Evolutionary conservation across 2,329 filamentous ascomycete species (phyloP).

Genomic region (Periconia macrospinosa): DNA sequence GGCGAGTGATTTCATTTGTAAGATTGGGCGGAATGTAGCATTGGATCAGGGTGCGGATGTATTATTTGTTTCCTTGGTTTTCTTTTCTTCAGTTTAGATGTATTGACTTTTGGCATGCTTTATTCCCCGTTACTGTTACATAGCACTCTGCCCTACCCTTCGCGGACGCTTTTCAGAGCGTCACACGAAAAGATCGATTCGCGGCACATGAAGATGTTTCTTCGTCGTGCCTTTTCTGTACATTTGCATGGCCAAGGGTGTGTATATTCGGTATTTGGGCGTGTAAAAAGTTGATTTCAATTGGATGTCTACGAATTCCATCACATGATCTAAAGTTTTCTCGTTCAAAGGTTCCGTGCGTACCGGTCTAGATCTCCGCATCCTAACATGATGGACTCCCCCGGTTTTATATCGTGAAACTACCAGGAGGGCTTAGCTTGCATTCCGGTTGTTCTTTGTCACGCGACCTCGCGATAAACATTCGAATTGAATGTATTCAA

Average conservation of each 20-base stretch:
- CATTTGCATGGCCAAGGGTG: conserved; percentile 31
- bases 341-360: no score
- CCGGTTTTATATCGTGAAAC: neutral
- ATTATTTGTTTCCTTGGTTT: conserved; percentile 6
- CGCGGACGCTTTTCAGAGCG: no score
- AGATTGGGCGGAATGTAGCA: neutral
- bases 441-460: no score
- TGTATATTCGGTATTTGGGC: conserved; percentile 27
- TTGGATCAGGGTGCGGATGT: conserved; percentile 2
- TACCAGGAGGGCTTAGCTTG: no score
- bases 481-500: no score
- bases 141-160: neutral
- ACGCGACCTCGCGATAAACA: no score
- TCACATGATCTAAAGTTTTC: neutral
- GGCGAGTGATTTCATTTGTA: conserved; percentile 51
- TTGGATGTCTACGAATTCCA: conserved; percentile 4
- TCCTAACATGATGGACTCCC: neutral
- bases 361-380: no score
- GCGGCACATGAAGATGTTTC: neutral
- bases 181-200: neutral
- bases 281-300: conserved; percentile 26
- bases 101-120: conserved; percentile 6
- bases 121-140: conserved; percentile 2
- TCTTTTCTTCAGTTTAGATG: neutral
- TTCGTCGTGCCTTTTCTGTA: conserved; percentile 18